phyloP scores from a whole-genome alignment of 2,329 filamentous ascomycete genomes.

The Fusarium circinatum region DNA sequence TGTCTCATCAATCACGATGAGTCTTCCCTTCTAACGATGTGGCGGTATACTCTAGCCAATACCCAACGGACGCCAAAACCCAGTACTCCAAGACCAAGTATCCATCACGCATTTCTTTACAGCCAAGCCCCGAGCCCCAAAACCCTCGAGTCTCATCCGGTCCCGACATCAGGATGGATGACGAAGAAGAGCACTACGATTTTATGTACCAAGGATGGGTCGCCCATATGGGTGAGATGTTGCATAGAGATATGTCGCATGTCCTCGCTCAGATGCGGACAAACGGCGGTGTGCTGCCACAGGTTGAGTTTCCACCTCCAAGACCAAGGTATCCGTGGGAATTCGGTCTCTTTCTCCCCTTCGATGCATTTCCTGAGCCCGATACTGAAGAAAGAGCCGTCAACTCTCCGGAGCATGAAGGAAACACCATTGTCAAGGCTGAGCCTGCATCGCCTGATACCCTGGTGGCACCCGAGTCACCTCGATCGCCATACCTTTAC shows the following conservation, averaged over 20 bases:
- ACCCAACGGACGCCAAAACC: not conserved
- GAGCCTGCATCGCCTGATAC: not conserved
- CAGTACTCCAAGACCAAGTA: not conserved
- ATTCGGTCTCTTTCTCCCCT: not conserved
- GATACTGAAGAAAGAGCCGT: accelerated
- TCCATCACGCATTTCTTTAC: not conserved
- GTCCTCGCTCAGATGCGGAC: not conserved
- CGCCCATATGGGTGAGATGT: not conserved
- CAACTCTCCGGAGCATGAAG: not conserved
- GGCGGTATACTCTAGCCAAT: not conserved
- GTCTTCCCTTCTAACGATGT: accelerated
- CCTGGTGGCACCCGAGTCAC: accelerated
- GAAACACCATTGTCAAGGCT: accelerated
- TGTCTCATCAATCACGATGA: accelerated
- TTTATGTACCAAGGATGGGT: not conserved
- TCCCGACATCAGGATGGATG: not conserved
- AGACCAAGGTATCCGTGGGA: accelerated
- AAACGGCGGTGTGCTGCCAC: not conserved
- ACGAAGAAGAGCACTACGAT: not conserved
- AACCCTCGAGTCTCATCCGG: not conserved
- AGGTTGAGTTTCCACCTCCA: not conserved
- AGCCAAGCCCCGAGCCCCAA: no score
- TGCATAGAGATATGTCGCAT: not conserved
- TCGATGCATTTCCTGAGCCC: accelerated
- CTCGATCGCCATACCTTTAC: not conserved